Evolutionary conservation across 225 moss, liverwort and hornwort species (phyloP).

Genomic region (Physcomitrium patens): DNA sequence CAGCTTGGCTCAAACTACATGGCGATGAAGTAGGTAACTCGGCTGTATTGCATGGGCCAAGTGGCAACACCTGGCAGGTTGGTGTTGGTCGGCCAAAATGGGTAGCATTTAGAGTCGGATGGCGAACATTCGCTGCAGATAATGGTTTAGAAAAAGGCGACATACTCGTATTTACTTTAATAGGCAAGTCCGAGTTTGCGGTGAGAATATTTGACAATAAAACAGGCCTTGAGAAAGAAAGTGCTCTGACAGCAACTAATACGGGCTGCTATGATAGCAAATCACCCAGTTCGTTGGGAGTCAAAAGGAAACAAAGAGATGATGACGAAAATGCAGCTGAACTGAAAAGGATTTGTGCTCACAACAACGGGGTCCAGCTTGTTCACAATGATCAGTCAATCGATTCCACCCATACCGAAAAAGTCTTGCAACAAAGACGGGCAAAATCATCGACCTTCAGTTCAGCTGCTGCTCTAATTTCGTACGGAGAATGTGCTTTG

Average conservation of each 20-base stretch:
- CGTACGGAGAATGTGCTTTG: conserved; percentile 29
- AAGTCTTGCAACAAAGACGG: conserved; percentile 22
- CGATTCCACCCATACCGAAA: conserved; percentile 20
- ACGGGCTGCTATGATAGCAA: conserved; percentile 54
- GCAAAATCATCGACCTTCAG: conserved; percentile 26
- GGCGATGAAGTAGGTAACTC: conserved; percentile 53
- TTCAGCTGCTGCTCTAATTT: conserved; percentile 4
- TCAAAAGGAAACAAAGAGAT: conserved; percentile 48
- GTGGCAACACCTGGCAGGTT: conserved; percentile 56
- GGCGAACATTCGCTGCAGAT: conserved; percentile 58
- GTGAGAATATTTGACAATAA: conserved; percentile 48
- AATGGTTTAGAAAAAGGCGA: conserved; percentile 57
- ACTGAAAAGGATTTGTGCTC: conserved; percentile 30
- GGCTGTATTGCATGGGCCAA: conserved; percentile 44
- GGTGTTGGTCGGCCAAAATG: conserved; percentile 55
- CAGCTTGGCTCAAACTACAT: conserved; percentile 51
- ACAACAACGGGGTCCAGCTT: conserved; percentile 15
- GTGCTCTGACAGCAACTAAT: conserved; percentile 48
- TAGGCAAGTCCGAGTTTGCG: conserved; percentile 49
- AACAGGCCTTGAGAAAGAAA: conserved; percentile 49
- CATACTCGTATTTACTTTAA: conserved; percentile 46
- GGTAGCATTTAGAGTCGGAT: conserved; percentile 58
- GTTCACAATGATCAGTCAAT: conserved; percentile 22
- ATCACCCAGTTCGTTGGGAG: conserved; percentile 39
- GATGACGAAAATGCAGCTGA: conserved; percentile 28